These are phyloP conservation scores for Alternaria ventricosa DNA, from an alignment of 2,329 filamentous ascomycete genomes.

Conservation along the genomic window DNA sequence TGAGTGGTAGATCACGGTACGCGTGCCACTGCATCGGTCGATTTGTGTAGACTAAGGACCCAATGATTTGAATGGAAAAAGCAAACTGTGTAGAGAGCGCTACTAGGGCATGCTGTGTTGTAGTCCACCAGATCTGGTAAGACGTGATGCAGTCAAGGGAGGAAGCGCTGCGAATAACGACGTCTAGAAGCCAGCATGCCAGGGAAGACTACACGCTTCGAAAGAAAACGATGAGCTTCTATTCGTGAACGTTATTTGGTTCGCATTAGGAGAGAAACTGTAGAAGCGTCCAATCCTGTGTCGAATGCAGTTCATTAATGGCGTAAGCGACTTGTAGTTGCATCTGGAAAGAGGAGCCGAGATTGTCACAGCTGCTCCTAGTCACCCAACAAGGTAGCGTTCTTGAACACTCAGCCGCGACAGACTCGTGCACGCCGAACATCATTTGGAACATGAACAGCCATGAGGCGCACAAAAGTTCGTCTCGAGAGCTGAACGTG, in stretches of 20 bases:
- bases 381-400: neutral
- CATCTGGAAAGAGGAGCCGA: constrained; percentile 1
- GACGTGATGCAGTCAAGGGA: neutral
- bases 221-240: neutral
- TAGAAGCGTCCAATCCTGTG: neutral
- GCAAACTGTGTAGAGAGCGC: constrained; percentile 1
- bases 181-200: neutral
- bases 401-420: neutral
- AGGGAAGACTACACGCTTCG: neutral
- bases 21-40: constrained; percentile 8
- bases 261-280: neutral
- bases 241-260: neutral
- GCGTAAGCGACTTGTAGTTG: neutral
- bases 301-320: neutral
- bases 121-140: constrained; percentile 13
- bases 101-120: neutral
- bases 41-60: constrained; percentile 1
- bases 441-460: neutral
- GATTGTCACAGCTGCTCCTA: neutral
- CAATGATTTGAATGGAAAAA: constrained; percentile 1
- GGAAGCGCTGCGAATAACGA: neutral
- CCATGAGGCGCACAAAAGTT: neutral
- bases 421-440: neutral
- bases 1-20: neutral
- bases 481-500: constrained; percentile 3